These are phyloP conservation scores for Neophaeococcomyces aloes DNA, from an alignment of 2,329 filamentous ascomycete species.

Conservation along the genomic window DNA sequence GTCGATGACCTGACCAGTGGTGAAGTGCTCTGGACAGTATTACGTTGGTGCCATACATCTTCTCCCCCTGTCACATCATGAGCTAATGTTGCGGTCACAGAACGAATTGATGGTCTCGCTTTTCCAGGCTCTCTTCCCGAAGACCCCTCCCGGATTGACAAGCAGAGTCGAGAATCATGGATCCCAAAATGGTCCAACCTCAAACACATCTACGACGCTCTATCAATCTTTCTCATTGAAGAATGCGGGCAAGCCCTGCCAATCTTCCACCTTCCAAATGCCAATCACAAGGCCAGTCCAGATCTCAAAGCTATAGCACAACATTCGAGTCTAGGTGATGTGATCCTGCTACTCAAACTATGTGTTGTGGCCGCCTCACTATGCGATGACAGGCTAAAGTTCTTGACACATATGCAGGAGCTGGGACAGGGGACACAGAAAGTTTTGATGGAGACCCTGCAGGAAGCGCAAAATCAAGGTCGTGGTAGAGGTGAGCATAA, in stretches of 20 bases:
- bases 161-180: constrained; percentile 25
- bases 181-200: constrained; percentile 40
- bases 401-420: constrained; percentile 40
- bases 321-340: constrained; percentile 33
- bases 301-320: constrained; percentile 39
- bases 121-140: constrained; percentile 40
- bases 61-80: neutral
- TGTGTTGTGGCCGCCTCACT: constrained; percentile 53
- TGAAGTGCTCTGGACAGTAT: constrained; percentile 37
- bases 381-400: constrained; percentile 46
- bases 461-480: constrained; percentile 35
- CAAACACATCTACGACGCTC: constrained; percentile 38
- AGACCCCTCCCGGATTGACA: constrained; percentile 30
- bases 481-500: constrained; percentile 28
- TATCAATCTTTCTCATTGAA: constrained; percentile 36
- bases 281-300: constrained; percentile 26
- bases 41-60: constrained; percentile 20
- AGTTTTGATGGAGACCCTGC: constrained; percentile 37
- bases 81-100: constrained; percentile 20
- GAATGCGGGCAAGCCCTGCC: constrained; percentile 36
- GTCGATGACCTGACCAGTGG: constrained; percentile 34
- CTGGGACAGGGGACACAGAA: constrained; percentile 35
- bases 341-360: constrained; percentile 49
- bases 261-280: constrained; percentile 25
- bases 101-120: constrained; percentile 39